phyloP scores from a whole-genome alignment of 768 basidiomycete genomes.

The Mycena galericulata region DNA sequence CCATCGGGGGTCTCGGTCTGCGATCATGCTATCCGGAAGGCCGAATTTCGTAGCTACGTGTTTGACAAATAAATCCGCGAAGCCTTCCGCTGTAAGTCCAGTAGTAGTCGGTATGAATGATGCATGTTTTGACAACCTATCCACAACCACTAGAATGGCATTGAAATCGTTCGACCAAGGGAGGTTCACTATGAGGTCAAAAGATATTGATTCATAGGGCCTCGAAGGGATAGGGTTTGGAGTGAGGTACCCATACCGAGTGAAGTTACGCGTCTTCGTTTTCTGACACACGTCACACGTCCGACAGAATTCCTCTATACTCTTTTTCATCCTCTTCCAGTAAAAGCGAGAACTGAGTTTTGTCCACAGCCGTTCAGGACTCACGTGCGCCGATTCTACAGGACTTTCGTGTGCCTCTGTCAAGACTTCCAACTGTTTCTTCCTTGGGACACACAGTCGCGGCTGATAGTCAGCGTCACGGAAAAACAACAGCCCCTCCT shows the following conservation, averaged over 20 bases:
- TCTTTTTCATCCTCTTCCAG: background rate
- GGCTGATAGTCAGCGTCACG: constrained; percentile 28
- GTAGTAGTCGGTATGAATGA: constrained; percentile 20
- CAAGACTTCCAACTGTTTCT: background rate
- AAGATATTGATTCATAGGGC: constrained; percentile 37
- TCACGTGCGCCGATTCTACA: constrained; percentile 16
- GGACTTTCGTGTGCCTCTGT: constrained; percentile 13
- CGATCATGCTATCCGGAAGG: constrained; percentile 6
- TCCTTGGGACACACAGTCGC: constrained; percentile 25
- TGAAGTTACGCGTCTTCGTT: background rate
- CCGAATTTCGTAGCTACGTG: constrained; percentile 13
- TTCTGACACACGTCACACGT: background rate
- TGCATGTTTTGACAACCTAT: constrained; percentile 15
- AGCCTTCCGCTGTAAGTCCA: background rate
- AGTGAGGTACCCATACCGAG: constrained; percentile 29
- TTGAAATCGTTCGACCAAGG: constrained; percentile 32
- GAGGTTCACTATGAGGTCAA: constrained; percentile 44
- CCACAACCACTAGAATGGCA: constrained; percentile 10
- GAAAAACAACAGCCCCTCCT: constrained; percentile 25
- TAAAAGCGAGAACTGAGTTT: background rate
- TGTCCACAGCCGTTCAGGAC: background rate
- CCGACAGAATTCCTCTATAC: background rate
- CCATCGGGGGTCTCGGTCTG: constrained; percentile 24
- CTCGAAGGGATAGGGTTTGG: constrained; percentile 37
- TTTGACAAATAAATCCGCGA: background rate